phyloP scores from a whole-genome alignment of 2,329 filamentous ascomycete genomes.

The Diaporthe sp. region DNA sequence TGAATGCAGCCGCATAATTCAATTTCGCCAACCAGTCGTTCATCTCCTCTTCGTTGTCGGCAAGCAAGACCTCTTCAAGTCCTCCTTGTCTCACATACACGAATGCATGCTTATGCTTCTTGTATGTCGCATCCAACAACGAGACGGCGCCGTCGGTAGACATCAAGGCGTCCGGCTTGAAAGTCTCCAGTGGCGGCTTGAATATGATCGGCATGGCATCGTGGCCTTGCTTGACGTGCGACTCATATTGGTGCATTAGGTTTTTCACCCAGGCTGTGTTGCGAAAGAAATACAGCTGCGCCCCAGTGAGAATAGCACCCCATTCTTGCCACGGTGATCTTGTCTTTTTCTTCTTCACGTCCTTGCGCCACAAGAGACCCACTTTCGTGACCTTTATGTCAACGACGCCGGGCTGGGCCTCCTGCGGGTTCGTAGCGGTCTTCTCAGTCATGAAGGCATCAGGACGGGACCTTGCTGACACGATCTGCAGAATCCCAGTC shows the following conservation, averaged over 20 bases:
- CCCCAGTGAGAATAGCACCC: conserved; percentile 96
- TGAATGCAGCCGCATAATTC: conserved; percentile 95
- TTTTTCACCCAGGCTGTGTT: conserved; percentile 94
- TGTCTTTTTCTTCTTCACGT: conserved; percentile 91
- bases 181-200: conserved; percentile 88
- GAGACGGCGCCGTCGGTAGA: conserved; percentile 95
- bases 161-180: conserved; percentile 94
- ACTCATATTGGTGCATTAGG: conserved; percentile 88
- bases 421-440: conserved; percentile 85
- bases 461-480: conserved; percentile 91
- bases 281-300: conserved; percentile 95
- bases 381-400: conserved; percentile 99
- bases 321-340: conserved; percentile 99
- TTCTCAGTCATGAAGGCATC: conserved; percentile 95
- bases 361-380: conserved; percentile 94
- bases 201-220: conserved; percentile 86
- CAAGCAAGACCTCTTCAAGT: conserved; percentile 90
- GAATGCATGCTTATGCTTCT: conserved; percentile 96
- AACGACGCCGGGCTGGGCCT: conserved; percentile 91
- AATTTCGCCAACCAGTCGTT: conserved; percentile 97
- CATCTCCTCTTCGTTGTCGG: conserved; percentile 90
- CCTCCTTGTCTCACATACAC: conserved; percentile 89
- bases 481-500: conserved; percentile 92
- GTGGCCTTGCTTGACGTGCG: conserved; percentile 82
- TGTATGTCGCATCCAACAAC: conserved; percentile 87